Conservation (phyloP, 2,329 filamentous ascomycete genomes). For the Botryotinia calthae region DNA sequence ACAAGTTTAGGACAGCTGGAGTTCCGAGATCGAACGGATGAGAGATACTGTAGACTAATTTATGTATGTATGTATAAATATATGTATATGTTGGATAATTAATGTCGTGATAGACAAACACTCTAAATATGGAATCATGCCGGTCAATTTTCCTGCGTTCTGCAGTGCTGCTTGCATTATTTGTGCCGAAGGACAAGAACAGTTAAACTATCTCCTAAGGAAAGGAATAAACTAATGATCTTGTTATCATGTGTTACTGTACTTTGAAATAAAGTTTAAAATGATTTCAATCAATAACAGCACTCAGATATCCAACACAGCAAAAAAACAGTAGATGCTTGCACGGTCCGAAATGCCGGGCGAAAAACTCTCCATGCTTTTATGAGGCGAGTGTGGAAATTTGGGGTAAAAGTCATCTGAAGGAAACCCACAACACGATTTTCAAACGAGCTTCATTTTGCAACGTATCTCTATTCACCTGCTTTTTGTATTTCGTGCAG, state of each 20-base stretch:
- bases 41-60: not conserved
- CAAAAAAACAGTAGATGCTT: not conserved
- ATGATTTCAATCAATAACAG: not conserved
- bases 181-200: not conserved
- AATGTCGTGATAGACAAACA: conserved; percentile 7
- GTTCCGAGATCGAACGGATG: not conserved
- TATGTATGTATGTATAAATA: not conserved
- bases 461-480: not conserved
- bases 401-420: conserved; percentile 15
- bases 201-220: not conserved
- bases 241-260: not conserved
- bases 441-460: not conserved
- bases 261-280: not conserved
- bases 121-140: conserved; percentile 14
- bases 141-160: conserved; percentile 3
- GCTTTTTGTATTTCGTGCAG: not conserved
- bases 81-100: not conserved
- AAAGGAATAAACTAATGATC: not conserved
- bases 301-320: not conserved
- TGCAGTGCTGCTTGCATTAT: not conserved
- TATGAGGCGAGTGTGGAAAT: conserved; percentile 7
- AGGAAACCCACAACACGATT: conserved; percentile 5
- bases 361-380: not conserved
- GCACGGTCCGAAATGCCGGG: conserved; percentile 14
- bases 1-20: not conserved